Percentiles rank a stretch among this genome's conserved stretches.
These are phyloP conservation scores for Hypocreales sp. DNA, from an alignment of 2,329 filamentous ascomycete species.

Conservation along the genomic window DNA sequence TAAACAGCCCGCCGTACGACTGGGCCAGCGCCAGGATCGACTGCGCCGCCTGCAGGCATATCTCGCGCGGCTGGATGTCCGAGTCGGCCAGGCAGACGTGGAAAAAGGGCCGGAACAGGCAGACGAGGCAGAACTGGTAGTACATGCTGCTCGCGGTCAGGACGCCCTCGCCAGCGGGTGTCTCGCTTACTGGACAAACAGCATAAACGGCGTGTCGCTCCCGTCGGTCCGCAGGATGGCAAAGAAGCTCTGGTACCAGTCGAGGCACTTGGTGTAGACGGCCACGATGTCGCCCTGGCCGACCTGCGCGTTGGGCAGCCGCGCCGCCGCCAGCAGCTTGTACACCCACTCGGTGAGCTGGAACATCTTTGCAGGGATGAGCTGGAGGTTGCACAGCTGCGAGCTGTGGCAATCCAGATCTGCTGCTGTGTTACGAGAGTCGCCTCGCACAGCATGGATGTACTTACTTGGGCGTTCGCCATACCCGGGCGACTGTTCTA, in stretches of 20 bases:
- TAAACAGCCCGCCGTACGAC: conserved; percentile 8
- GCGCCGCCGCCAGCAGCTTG: conserved; percentile 1
- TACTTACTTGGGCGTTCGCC: too few relatives aligned
- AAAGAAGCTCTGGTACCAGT: conserved; percentile 7
- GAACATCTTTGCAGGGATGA: conserved; percentile 4
- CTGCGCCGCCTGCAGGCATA: conserved; percentile 4
- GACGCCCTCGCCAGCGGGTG: too few relatives aligned
- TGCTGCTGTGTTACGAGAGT: not conserved
- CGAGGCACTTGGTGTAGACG: conserved; percentile 6
- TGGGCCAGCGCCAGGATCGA: conserved; percentile 4
- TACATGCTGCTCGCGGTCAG: conserved; percentile 9
- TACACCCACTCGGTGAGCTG: conserved; percentile 7
- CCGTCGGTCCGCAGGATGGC: not conserved
- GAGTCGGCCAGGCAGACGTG: not conserved
- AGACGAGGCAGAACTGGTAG: conserved; percentile 7
- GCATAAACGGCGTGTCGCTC: conserved; percentile 4
- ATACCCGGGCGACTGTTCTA: not conserved
- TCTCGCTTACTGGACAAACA: conserved; percentile 7
- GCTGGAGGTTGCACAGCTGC: conserved; percentile 1
- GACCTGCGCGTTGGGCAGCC: not conserved
- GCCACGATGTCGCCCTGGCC: not conserved
- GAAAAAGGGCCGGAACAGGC: conserved; percentile 4
- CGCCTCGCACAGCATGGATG: not conserved
- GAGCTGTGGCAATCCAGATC: not conserved
- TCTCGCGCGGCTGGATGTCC: conserved; percentile 2